Conservation (phyloP, 192 early-diverging fungal genomes). For the Paraglomus occultum region DNA sequence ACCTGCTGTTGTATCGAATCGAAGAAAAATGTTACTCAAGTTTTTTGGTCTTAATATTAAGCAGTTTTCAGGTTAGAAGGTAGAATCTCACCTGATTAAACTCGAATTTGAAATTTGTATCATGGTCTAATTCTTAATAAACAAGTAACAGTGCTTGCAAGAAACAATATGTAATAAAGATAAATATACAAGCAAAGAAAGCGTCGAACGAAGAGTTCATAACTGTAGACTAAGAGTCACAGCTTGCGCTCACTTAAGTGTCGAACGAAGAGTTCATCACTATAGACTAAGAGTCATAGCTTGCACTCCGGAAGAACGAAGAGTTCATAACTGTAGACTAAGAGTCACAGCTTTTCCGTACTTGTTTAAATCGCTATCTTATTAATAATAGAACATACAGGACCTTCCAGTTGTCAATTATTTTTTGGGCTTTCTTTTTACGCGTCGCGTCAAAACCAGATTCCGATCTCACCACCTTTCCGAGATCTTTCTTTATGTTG, state of each 20-base stretch:
- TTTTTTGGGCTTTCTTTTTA: conserved; percentile 13
- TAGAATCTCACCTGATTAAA: too few species aligned
- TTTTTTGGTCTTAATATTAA: too few species aligned
- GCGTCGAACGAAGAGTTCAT: conserved; percentile 22
- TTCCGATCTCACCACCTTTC: neutral
- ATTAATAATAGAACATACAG: conserved; percentile 21
- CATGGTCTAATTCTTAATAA: too few species aligned
- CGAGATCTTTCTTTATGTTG: conserved; percentile 2
- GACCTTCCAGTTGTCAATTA: conserved; percentile 24
- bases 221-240: conserved; percentile 25
- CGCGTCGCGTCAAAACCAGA: conserved; percentile 7
- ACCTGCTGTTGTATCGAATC: too few species aligned
- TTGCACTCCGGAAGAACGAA: conserved; percentile 18
- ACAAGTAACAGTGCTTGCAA: too few species aligned
- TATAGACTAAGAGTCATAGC: conserved; percentile 24
- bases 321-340: conserved; percentile 26
- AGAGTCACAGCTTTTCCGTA: conserved; percentile 24
- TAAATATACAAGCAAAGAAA: neutral
- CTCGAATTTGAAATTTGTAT: too few species aligned
- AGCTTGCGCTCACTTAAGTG: conserved; percentile 17
- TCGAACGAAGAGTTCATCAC: conserved; percentile 22
- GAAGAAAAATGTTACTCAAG: too few species aligned
- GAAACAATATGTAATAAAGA: too few species aligned
- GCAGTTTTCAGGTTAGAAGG: too few species aligned
- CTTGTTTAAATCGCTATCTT: conserved; percentile 5